phyloP scores from a whole-genome alignment of 2,329 filamentous ascomycete species.

The Trichoderma aggressivum region DNA sequence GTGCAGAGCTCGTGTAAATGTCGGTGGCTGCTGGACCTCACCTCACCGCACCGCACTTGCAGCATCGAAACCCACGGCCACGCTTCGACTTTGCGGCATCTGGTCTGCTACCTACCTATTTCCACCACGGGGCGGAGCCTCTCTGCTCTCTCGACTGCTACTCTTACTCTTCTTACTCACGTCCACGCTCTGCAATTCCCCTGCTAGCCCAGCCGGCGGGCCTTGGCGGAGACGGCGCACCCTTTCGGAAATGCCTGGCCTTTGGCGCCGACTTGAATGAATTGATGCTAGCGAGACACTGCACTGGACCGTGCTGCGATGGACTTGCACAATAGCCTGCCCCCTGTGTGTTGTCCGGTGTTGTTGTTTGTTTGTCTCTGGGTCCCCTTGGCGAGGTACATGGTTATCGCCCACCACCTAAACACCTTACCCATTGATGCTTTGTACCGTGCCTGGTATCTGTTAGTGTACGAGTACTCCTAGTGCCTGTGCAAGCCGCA shows the following conservation, averaged over 20 bases:
- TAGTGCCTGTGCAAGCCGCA: background rate
- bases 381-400: background rate
- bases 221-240: conserved; percentile 19
- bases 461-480: background rate
- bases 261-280: background rate
- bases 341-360: background rate
- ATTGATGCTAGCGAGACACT: conserved; percentile 1
- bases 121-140: conserved; percentile 11
- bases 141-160: background rate
- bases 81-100: background rate
- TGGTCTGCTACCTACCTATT: background rate
- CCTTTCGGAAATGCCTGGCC: conserved; percentile 17
- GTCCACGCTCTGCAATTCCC: background rate
- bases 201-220: conserved; percentile 20
- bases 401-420: background rate
- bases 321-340: background rate
- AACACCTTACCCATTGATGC: background rate
- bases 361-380: background rate
- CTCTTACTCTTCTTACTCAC: too few relatives aligned
- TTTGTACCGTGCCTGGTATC: background rate
- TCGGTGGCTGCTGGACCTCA: conserved; percentile 2
- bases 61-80: background rate
- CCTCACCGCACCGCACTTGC: background rate
- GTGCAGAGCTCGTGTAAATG: background rate
- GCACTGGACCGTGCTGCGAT: background rate